phyloP scores from a whole-genome alignment of 2,329 filamentous ascomycete genomes.

The Fonsecaea multimorphosa region DNA sequence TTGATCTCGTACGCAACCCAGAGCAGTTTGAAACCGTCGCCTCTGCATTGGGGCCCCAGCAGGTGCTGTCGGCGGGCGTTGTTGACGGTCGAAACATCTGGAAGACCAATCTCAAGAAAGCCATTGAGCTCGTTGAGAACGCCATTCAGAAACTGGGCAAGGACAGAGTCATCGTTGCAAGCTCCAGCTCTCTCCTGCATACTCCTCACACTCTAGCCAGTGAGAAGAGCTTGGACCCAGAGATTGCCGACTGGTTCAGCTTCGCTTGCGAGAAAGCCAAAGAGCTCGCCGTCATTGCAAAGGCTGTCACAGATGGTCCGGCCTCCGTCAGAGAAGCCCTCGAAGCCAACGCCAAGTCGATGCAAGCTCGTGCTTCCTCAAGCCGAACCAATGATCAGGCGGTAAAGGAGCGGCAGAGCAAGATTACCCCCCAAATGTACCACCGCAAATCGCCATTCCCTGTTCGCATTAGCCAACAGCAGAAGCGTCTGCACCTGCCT shows the following conservation, averaged over 20 bases:
- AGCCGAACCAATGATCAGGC: conserved; percentile 95
- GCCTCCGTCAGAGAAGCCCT: conserved; percentile 85
- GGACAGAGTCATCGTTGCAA: conserved; percentile 95
- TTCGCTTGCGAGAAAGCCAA: conserved; percentile 94
- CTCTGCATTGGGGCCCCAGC: conserved; percentile 81
- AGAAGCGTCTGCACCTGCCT: conserved; percentile 89
- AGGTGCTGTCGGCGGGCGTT: conserved; percentile 91
- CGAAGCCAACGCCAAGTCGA: conserved; percentile 94
- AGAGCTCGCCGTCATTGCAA: conserved; percentile 91
- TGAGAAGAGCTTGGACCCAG: conserved; percentile 96
- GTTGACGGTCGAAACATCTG: conserved; percentile 99
- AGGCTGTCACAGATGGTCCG: conserved; percentile 93
- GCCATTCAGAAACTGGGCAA: conserved; percentile 96
- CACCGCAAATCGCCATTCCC: conserved; percentile 92
- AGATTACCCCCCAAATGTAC: conserved; percentile 83
- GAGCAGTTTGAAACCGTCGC: conserved; percentile 92
- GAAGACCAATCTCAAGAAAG: conserved; percentile 99
- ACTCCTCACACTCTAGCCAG: conserved; percentile 96
- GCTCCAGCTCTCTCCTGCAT: conserved; percentile 96
- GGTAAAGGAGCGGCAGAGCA: conserved; percentile 94
- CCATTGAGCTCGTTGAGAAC: conserved; percentile 87
- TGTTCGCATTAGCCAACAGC: conserved; percentile 82
- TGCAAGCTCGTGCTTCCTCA: conserved; percentile 88
- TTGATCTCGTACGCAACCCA: conserved; percentile 97
- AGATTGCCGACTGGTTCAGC: conserved; percentile 97